Evolutionary conservation across 768 basidiomycete species (phyloP).

Genomic region (Exidia glandulosa): DNA sequence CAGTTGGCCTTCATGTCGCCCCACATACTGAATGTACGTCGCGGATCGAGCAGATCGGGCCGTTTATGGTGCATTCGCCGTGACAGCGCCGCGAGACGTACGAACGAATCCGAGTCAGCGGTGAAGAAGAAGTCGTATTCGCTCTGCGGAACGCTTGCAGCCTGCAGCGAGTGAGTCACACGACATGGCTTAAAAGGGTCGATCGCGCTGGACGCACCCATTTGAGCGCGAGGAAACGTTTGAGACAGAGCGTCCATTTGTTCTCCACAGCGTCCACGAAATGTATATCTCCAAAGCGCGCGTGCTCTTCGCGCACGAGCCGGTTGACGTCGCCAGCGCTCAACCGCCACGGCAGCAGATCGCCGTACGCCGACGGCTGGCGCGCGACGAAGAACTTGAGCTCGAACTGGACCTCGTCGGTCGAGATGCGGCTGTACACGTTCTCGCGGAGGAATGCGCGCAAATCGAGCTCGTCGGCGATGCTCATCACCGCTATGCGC

Average conservation of each 20-base stretch:
- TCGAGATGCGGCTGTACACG: neutral
- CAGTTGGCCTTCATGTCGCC: neutral
- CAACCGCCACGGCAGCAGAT: neutral
- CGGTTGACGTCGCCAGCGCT: neutral
- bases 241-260: neutral
- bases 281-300: neutral
- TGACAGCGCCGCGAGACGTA: neutral
- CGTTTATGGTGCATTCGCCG: neutral
- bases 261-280: neutral
- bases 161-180: neutral
- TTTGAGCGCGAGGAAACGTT: neutral
- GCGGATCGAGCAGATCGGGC: neutral
- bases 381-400: neutral
- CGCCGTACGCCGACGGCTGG: neutral
- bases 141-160: neutral
- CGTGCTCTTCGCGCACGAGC: neutral
- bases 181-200: neutral
- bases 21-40: neutral
- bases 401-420: neutral
- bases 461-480: neutral
- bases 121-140: neutral
- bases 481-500: neutral
- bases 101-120: neutral
- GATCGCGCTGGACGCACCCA: neutral
- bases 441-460: neutral